Percentiles rank a stretch among this genome's conserved stretches.
Conservation (phyloP, 192 early-diverging fungal genomes). For the Coemansia sp. region DNA sequence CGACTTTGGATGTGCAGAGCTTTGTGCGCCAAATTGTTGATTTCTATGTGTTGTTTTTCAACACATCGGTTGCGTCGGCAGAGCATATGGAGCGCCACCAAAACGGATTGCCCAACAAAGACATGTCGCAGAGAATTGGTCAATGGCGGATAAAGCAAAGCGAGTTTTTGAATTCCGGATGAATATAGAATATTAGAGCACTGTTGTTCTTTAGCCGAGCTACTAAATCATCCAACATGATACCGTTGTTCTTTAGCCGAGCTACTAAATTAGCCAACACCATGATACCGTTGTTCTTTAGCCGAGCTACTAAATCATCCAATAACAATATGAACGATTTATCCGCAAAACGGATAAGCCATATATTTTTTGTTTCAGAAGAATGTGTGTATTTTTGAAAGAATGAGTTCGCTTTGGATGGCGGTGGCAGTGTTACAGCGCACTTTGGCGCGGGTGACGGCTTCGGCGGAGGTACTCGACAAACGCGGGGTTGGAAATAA, state of each 20-base stretch:
- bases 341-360: background rate
- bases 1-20: constrained; percentile 35
- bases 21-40: constrained; percentile 54
- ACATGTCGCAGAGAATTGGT: constrained; percentile 37
- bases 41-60: constrained; percentile 49
- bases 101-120: constrained; percentile 37
- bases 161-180: background rate
- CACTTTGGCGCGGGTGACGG: constrained; percentile 15
- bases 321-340: constrained; percentile 1
- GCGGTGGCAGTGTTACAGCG: background rate
- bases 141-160: constrained; percentile 41
- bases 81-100: background rate
- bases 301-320: background rate
- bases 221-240: background rate
- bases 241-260: background rate
- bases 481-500: constrained; percentile 53
- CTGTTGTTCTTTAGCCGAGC: too few relatives aligned
- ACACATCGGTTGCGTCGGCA: constrained; percentile 23
- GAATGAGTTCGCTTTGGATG: background rate
- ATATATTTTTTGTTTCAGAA: too few relatives aligned
- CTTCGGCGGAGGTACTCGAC: constrained; percentile 35
- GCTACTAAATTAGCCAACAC: background rate
- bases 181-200: background rate
- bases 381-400: too few relatives aligned
- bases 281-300: too few relatives aligned